These are phyloP conservation scores for Psophocarpus tetragonolobus DNA, from an alignment of 306 rosid species.

Conservation along the genomic window DNA sequence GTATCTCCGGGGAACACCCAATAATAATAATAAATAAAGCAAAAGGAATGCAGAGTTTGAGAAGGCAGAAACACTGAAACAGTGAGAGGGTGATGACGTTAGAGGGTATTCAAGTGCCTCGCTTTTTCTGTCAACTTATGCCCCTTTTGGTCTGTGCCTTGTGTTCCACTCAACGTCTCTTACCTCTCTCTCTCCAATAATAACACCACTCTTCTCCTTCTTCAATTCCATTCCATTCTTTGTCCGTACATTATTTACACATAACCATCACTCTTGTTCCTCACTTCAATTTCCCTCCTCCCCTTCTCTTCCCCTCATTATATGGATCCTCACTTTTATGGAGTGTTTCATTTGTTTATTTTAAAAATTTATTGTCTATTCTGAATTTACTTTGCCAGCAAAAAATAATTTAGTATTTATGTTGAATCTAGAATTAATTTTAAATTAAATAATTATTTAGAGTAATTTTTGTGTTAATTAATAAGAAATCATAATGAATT, in stretches of 20 bases:
- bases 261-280: neutral
- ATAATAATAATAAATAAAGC: neutral
- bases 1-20: neutral
- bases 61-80: neutral
- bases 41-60: neutral
- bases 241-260: neutral
- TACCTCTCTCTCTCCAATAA: conserved; percentile 26
- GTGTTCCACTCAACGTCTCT: conserved; percentile 33
- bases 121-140: conserved; percentile 20
- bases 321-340: neutral
- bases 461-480: no score
- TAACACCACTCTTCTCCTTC: neutral
- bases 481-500: no score
- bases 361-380: no score
- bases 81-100: conserved; percentile 19
- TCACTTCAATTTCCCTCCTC: neutral
- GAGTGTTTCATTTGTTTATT: no score
- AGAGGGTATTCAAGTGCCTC: conserved; percentile 30
- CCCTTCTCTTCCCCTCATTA: neutral
- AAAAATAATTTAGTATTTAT: no score
- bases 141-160: conserved; percentile 46
- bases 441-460: no score
- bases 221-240: neutral
- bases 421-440: no score
- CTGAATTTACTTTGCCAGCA: no score